phyloP scores from a whole-genome alignment of 1,284 basidiomycete genomes.

The Boletellus deceptivus region DNA sequence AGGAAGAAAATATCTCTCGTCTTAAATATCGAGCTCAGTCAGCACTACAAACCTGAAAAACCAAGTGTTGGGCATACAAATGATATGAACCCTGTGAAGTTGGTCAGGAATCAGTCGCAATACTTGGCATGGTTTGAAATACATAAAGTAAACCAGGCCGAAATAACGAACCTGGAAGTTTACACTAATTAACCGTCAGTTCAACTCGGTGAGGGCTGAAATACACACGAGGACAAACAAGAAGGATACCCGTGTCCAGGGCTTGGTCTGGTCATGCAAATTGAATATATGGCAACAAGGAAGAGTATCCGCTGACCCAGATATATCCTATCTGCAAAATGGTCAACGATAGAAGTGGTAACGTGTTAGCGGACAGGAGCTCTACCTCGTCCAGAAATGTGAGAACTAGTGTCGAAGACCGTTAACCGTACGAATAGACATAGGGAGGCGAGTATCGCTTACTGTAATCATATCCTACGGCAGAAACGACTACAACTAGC shows the following conservation, averaged over 20 bases:
- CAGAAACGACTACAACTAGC: neutral
- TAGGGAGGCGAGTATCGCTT: neutral
- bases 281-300: neutral
- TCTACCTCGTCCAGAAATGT: neutral
- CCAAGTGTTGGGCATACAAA: neutral
- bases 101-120: neutral
- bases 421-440: neutral
- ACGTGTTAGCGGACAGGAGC: too few relatives aligned
- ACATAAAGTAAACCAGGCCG: neutral
- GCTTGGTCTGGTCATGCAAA: neutral
- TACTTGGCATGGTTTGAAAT: neutral
- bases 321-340: neutral
- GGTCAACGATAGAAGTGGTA: neutral
- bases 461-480: neutral
- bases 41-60: too few relatives aligned
- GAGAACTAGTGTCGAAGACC: neutral
- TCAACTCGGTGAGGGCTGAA: neutral
- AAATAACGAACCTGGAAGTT: neutral
- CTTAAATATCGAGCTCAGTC: too few relatives aligned
- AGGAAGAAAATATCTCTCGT: neutral
- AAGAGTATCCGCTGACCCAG: neutral
- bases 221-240: neutral
- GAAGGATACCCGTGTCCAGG: neutral
- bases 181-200: too few relatives aligned
- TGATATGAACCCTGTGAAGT: neutral